Evolutionary conservation across 1,284 basidiomycete genomes (phyloP), one percentile per base, ranked within the genome.

Genomic region (Leccinum pallidistipes): DNA sequence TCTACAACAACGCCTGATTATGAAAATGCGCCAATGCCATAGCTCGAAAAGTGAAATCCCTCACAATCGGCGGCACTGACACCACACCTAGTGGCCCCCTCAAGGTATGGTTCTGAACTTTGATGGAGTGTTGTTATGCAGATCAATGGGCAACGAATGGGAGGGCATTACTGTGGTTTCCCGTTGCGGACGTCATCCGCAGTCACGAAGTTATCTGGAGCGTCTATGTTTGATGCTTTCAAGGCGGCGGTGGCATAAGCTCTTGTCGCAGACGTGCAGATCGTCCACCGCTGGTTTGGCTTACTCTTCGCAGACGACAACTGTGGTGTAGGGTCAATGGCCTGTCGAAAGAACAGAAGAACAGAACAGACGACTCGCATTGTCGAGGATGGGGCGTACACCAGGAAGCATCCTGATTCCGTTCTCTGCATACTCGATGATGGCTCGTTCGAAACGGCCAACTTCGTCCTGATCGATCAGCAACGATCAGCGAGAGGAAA

Each of bases 31-130:
- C 51, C 40, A 47, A 58, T 53, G 58, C 55, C 54, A 49, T 40
- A 34, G 14, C 16, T 51, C 56, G 32, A 8, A 60, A 29, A 45
- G 18, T 29, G 21, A 51, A 24, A 57, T 31, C 11, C 72, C 81
- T 63, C 58, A 85, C 89, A 92, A 43, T 82, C 82, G 57, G 79
- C 74, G 29, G 87, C 84, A 40, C 83, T 79, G 11, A 87, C 83
- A 1, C 84, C 81, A 69, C 84, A 86, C 62, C 79, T 79, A 69
- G 85, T 75, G 24, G 91, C 90, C 12, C 89, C 91, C 34, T 88
- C 79, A 57, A 92, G 77, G 77, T 95, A 97, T 6, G 94, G 94
- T 70, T 95, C 94, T 8, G 94, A 93, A 76, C 91, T 82, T 74
- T 45, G 27, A 56, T 51, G 47, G 73, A 9, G 62, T 27, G 49